phyloP scores from a whole-genome alignment of 2,329 filamentous ascomycete genomes.

The Aureobasidium zeae region DNA sequence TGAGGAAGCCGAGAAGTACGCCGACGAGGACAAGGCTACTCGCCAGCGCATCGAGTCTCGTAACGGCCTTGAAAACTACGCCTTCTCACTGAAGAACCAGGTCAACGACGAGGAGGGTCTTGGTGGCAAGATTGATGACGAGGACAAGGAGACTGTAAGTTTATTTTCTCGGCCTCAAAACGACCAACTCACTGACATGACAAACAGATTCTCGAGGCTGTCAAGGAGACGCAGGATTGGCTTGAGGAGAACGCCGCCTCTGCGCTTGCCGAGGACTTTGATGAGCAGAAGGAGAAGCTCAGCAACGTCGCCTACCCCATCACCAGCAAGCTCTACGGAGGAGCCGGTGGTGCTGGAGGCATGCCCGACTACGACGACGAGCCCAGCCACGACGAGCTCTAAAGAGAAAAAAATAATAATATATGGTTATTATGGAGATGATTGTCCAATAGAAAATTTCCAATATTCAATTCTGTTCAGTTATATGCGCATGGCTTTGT shows the following conservation, averaged over 20 bases:
- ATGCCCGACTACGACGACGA: conserved; percentile 56
- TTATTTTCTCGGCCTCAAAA: too few relatives aligned
- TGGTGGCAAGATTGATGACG: conserved; percentile 94
- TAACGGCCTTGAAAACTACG: conserved; percentile 98
- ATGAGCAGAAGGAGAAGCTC: conserved; percentile 99
- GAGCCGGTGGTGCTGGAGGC: conserved; percentile 47
- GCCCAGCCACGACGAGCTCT: conserved; percentile 43
- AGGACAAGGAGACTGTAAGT: conserved; percentile 89
- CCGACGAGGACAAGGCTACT: conserved; percentile 97
- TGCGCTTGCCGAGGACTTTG: conserved; percentile 86
- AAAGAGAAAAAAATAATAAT: conserved; percentile 16
- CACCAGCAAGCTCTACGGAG: conserved; percentile 89
- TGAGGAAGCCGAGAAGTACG: conserved; percentile 93
- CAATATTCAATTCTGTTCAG: conserved; percentile 3
- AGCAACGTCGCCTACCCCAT: conserved; percentile 95
- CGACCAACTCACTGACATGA: conserved; percentile 30
- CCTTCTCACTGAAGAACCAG: conserved; percentile 98
- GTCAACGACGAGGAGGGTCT: conserved; percentile 93
- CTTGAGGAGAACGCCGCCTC: conserved; percentile 86
- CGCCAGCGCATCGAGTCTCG: conserved; percentile 94
- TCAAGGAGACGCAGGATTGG: conserved; percentile 97
- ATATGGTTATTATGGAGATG: conserved; percentile 6
- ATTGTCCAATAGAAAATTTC: conserved; percentile 5
- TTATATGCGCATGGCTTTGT: neutral
- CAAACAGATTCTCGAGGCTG: conserved; percentile 68